Percentiles rank a stretch among this genome's conserved stretches.
phyloP scores from a whole-genome alignment of 1,284 basidiomycete genomes.

The Agaricales sp. region DNA sequence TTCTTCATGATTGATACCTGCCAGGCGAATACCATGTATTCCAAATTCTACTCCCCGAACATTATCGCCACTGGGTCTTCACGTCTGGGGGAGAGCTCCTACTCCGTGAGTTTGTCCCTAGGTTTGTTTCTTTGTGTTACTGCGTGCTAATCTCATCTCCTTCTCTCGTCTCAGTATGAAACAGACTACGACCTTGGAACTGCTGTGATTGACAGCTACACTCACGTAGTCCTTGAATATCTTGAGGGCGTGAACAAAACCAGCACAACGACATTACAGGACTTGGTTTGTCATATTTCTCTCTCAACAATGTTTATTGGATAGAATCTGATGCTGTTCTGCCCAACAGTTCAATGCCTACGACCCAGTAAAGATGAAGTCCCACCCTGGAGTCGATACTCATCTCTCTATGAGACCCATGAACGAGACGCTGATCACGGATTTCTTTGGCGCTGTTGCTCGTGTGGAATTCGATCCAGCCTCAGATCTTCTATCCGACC shows the following conservation, averaged over 20 bases:
- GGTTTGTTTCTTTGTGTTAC: background rate
- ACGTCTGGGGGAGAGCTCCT: slow-evolving; percentile 83
- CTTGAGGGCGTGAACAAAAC: slow-evolving; percentile 93
- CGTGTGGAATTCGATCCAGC: slow-evolving; percentile 46
- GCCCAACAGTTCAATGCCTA: slow-evolving; percentile 67
- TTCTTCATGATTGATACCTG: slow-evolving; percentile 99
- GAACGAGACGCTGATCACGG: slow-evolving; percentile 71
- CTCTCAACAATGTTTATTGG: background rate
- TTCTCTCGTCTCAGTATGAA: slow-evolving; percentile 72
- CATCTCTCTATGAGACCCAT: slow-evolving; percentile 74
- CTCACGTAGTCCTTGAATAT: slow-evolving; percentile 85
- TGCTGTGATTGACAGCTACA: slow-evolving; percentile 92
- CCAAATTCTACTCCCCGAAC: slow-evolving; percentile 92
- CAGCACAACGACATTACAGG: slow-evolving; percentile 69
- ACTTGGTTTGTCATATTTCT: slow-evolving; percentile 53
- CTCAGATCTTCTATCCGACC: too few relatives aligned
- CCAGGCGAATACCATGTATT: slow-evolving; percentile 94
- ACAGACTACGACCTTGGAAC: slow-evolving; percentile 92
- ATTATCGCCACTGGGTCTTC: slow-evolving; percentile 92
- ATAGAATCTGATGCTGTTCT: slow-evolving; percentile 3
- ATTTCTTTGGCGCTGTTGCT: slow-evolving; percentile 92
- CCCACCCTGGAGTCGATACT: slow-evolving; percentile 79
- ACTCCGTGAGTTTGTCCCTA: slow-evolving; percentile 55
- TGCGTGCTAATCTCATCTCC: background rate
- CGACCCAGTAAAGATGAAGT: slow-evolving; percentile 67